Conservation (phyloP, 2,329 filamentous ascomycete species). For the Epicoccum sorghinum region DNA sequence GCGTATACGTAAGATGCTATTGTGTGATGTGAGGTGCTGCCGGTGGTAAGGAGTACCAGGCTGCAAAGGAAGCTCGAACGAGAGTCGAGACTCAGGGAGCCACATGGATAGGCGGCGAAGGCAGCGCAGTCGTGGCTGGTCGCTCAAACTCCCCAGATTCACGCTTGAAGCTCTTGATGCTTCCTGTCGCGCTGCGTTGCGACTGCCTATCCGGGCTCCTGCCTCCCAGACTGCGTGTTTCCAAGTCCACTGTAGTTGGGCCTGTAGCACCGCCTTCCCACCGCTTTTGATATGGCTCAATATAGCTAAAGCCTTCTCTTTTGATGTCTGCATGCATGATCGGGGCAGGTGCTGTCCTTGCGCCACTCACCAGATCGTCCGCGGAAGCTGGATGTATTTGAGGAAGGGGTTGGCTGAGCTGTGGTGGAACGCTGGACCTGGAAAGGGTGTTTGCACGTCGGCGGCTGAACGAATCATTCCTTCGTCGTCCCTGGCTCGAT, state of each 20-base stretch:
- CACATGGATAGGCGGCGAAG: conserved; percentile 26
- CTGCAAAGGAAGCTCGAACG: neutral
- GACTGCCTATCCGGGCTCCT: conserved; percentile 42
- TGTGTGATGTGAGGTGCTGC: neutral
- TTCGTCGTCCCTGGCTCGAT: conserved; percentile 39
- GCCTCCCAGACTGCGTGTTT: conserved; percentile 37
- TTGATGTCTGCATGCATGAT: conserved; percentile 37
- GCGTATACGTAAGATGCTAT: conserved; percentile 17
- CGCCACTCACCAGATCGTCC: conserved; percentile 42
- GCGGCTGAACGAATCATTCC: conserved; percentile 44
- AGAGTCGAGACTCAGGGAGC: conserved; percentile 15
- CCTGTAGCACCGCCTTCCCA: conserved; percentile 35
- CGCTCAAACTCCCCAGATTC: conserved; percentile 39
- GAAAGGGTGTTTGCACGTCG: conserved; percentile 36
- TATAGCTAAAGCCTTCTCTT: conserved; percentile 35
- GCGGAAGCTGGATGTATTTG: conserved; percentile 42
- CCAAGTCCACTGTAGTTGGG: conserved; percentile 28
- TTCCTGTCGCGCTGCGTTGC: conserved; percentile 43
- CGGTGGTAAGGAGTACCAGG: neutral
- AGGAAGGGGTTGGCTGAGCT: conserved; percentile 41
- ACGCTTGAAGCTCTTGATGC: conserved; percentile 43
- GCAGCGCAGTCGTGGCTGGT: conserved; percentile 21
- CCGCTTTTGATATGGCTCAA: conserved; percentile 41
- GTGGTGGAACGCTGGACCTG: conserved; percentile 46
- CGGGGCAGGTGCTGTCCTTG: conserved; percentile 43